Conservation (phyloP, 2,329 filamentous ascomycete genomes). For the Aspergillus hiratsukae region DNA sequence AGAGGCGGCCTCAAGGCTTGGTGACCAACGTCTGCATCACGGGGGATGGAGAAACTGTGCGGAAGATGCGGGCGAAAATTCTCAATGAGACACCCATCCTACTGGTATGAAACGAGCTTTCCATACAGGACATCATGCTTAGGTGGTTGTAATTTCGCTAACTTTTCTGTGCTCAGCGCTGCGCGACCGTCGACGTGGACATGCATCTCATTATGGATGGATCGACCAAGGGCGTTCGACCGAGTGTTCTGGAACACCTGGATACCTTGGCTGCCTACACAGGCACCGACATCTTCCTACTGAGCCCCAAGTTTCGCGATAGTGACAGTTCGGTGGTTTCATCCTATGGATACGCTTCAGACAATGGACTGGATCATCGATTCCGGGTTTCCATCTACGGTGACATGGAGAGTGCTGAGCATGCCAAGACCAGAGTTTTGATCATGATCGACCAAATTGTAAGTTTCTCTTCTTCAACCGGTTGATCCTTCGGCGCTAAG, state of each 20-base stretch:
- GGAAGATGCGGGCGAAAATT: conserved; percentile 84
- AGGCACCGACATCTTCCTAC: conserved; percentile 92
- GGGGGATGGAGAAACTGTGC: conserved; percentile 79
- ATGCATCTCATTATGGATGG: conserved; percentile 83
- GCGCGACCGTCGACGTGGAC: conserved; percentile 89
- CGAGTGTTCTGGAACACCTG: conserved; percentile 74
- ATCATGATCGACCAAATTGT: conserved; percentile 97
- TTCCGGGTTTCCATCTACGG: conserved; percentile 93
- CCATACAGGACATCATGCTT: conserved; percentile 17
- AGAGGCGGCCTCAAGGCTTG: conserved; percentile 51
- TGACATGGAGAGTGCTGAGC: conserved; percentile 90
- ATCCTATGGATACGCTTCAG: conserved; percentile 70
- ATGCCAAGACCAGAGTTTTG: conserved; percentile 91
- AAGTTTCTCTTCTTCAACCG: conserved; percentile 23
- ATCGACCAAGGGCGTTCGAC: conserved; percentile 61
- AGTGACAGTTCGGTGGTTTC: conserved; percentile 71
- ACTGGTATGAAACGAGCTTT: conserved; percentile 60
- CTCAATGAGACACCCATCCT: conserved; percentile 89
- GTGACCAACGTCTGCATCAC: conserved; percentile 89
- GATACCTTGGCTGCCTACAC: conserved; percentile 83
- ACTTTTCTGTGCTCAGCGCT: conserved; percentile 57
- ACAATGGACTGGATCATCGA: conserved; percentile 78
- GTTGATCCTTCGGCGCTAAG: conserved; percentile 13
- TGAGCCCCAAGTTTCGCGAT: conserved; percentile 80
- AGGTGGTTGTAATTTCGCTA: conserved; percentile 18